A percentile compares a stretch with the other conserved stretches of the same genome.
These are phyloP conservation scores for Trichoderma sp. DNA, from an alignment of 2,329 filamentous ascomycete species.

Conservation along the genomic window DNA sequence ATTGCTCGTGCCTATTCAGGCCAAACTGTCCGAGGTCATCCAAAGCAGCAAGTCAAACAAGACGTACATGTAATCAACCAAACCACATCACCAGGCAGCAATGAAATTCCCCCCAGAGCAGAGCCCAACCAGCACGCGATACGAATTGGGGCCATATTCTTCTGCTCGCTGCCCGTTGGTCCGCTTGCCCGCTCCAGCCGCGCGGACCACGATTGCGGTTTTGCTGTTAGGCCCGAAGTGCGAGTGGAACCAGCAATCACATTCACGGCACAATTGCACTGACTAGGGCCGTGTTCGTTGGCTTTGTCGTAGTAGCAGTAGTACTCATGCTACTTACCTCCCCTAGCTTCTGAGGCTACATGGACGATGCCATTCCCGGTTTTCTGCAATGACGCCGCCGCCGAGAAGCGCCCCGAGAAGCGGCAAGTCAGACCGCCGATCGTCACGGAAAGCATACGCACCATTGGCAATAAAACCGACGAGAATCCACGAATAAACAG, in stretches of 20 bases:
- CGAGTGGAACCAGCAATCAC: constrained; percentile 7
- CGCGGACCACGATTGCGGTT: neutral
- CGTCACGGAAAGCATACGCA: neutral
- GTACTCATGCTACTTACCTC: neutral
- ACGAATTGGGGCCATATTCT: neutral
- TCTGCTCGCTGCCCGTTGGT: neutral
- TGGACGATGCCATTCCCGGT: neutral
- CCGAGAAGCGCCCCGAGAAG: neutral
- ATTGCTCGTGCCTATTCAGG: neutral
- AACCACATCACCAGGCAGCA: neutral
- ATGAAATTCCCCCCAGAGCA: neutral
- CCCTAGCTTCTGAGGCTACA: neutral
- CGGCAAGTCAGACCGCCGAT: neutral
- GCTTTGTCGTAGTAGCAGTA: neutral
- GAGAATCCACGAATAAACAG: neutral
- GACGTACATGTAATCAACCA: neutral
- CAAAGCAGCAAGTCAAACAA: neutral
- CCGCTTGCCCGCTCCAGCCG: constrained; percentile 8
- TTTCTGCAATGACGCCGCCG: neutral
- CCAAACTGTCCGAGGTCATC: neutral
- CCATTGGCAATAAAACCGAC: neutral
- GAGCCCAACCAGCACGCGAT: neutral
- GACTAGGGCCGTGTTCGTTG: neutral
- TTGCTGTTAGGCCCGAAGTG: constrained; percentile 18
- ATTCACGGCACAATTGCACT: neutral